phyloP scores from a whole-genome alignment of 2,329 filamentous ascomycete genomes.

The Phaeoacremonium minimum region DNA sequence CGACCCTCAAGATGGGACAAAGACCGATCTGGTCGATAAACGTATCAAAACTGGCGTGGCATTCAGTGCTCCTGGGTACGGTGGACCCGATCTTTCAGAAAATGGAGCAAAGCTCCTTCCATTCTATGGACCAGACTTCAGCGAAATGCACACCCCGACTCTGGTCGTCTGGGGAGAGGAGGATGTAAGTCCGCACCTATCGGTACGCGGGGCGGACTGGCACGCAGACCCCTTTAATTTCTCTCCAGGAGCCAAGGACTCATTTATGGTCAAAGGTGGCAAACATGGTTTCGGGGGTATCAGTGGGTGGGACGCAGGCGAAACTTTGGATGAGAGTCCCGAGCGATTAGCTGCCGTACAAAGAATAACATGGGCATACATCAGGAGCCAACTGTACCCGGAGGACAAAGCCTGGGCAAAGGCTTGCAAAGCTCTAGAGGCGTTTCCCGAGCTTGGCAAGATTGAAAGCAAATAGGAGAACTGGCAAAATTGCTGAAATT shows the following conservation, averaged over 20 bases:
- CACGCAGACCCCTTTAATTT: conserved; percentile 29
- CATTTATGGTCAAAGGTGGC: conserved; percentile 26
- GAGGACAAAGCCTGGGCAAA: conserved; percentile 24
- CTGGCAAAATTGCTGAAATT: no score
- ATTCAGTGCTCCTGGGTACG: conserved; percentile 24
- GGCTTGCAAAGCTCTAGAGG: conserved; percentile 19
- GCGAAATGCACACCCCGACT: conserved; percentile 25
- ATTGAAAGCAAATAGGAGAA: conserved; percentile 26
- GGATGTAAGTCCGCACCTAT: conserved; percentile 26
- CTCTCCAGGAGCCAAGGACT: conserved; percentile 25
- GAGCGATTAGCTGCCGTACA: conserved; percentile 26
- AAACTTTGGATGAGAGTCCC: conserved; percentile 27
- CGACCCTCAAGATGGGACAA: conserved; percentile 20
- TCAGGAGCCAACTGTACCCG: conserved; percentile 28
- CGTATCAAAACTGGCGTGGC: conserved; percentile 32
- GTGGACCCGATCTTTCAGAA: conserved; percentile 21
- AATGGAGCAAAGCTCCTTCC: conserved; percentile 20
- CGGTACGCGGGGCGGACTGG: conserved; percentile 28
- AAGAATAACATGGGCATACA: conserved; percentile 31
- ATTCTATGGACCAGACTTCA: conserved; percentile 26
- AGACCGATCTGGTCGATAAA: conserved; percentile 16
- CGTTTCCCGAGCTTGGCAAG: conserved; percentile 16
- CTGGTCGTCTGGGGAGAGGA: conserved; percentile 33
- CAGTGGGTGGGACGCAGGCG: conserved; percentile 27
- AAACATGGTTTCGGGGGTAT: conserved; percentile 33